These are phyloP conservation scores for Alternaria hordeiaustralica DNA, from an alignment of 2,329 filamentous ascomycete species.

Conservation along the genomic window DNA sequence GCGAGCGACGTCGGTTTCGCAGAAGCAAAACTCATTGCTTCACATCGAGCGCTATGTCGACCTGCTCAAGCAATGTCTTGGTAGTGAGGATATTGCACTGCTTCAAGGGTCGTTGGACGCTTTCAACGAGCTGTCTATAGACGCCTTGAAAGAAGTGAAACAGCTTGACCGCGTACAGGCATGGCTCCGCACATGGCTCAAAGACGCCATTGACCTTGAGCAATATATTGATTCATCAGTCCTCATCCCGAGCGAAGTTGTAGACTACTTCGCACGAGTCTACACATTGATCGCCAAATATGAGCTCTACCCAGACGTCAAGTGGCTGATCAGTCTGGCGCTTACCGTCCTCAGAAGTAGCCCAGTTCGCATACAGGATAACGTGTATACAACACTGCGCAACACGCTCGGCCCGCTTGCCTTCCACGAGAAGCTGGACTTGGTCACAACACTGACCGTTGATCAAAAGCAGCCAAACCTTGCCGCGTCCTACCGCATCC, in stretches of 20 bases:
- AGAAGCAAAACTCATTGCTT: slow-evolving; percentile 30
- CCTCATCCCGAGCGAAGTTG: slow-evolving; percentile 11
- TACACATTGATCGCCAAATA: slow-evolving; percentile 32
- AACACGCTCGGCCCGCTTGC: slow-evolving; percentile 22
- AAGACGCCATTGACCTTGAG: slow-evolving; percentile 26
- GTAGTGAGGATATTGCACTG: slow-evolving; percentile 11
- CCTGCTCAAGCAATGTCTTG: slow-evolving; percentile 29
- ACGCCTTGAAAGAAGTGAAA: slow-evolving; percentile 24
- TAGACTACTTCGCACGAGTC: slow-evolving; percentile 28
- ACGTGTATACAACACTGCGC: slow-evolving; percentile 18
- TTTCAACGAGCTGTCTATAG: slow-evolving; percentile 33
- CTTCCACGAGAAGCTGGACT: slow-evolving; percentile 26
- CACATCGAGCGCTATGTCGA: slow-evolving; percentile 30
- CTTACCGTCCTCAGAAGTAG: slow-evolving; percentile 25
- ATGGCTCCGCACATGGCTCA: slow-evolving; percentile 32
- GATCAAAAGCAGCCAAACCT: slow-evolving; percentile 7
- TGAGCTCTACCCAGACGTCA: slow-evolving; percentile 26
- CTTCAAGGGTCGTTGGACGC: slow-evolving; percentile 34
- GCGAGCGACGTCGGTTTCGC: slow-evolving; percentile 30
- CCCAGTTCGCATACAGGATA: slow-evolving; percentile 15
- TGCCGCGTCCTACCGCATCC: slow-evolving; percentile 28
- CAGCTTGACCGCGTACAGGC: slow-evolving; percentile 21
- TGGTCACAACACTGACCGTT: slow-evolving; percentile 24
- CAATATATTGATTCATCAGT: slow-evolving; percentile 18
- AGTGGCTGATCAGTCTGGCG: slow-evolving; percentile 34